Base-by-base conservation (phyloP, 208 protist genomes). In the Leishmania braziliensis region DNA sequence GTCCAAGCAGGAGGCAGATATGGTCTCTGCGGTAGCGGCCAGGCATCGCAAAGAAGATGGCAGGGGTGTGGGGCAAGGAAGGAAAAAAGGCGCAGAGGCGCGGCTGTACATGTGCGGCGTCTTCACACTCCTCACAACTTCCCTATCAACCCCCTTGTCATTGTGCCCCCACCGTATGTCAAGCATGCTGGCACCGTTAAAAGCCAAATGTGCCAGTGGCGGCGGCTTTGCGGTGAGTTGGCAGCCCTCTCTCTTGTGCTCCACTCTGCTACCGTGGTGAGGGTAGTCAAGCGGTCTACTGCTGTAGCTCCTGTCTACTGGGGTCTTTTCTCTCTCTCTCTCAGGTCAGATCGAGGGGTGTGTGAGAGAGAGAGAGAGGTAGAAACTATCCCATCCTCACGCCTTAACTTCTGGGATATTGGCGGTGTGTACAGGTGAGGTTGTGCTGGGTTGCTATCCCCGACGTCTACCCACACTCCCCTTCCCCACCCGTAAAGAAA, bases 341-440 rank as follows among this genome's bases (percentile, higher is more conserved):
- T 8, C 8, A 1, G 16, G 20, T 26, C 4, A 29, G 9, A 65
- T 8, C 20, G 54, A 23, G 54, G 54, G 54, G 54, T 14, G n/a
- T n/a, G n/a, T n/a, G n/a, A n/a, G 53, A 20, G 53, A 58, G 53
- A 58, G 36, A 39, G 63, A 36, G 60, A 12, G 60, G 58, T 63
- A 33, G n/a, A 65, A 33, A 36, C 63, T 20, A 23, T 46, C 5
- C 14, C 12, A 23, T 69, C 63, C 51, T 72, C 43, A 23, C 66
- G 20, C 5, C 43, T 56, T 20, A 20, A 68, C 23, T 16, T 14
- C 53, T 18, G 60, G 39, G 12, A 66, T 65, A 29, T 62, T 62
- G 69, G 26, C 36, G 16, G 60, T 66, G 36, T 70, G 68, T 69
- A 50, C 70, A 50, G 46, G 60, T 65, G 53, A n/a, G 50, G 70